These are phyloP conservation scores for Trifolium fragiferum DNA, from an alignment of 306 rosid genomes.

Conservation along the genomic window DNA sequence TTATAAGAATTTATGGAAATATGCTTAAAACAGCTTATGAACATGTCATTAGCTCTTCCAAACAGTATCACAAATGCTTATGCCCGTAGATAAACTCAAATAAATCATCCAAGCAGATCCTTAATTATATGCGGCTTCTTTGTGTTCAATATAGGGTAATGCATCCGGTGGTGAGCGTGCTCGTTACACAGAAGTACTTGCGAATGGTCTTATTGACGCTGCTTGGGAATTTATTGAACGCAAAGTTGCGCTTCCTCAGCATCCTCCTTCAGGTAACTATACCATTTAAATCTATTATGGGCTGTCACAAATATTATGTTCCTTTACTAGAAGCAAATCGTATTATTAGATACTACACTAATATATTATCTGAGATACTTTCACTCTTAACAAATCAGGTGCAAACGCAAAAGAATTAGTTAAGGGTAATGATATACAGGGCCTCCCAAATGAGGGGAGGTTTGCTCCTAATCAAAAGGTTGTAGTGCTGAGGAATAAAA, in stretches of 20 bases:
- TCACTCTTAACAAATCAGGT: conserved; percentile 44
- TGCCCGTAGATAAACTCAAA: background rate
- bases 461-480: conserved; percentile 70
- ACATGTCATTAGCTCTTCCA: background rate
- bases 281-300: conserved; percentile 20
- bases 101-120: background rate
- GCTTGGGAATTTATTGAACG: conserved; percentile 71
- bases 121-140: conserved; percentile 29
- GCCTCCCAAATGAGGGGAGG: conserved; percentile 58
- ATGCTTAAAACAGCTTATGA: background rate
- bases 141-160: conserved; percentile 75
- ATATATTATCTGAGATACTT: conserved; percentile 39
- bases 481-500: conserved; percentile 60
- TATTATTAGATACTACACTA: conserved; percentile 35
- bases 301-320: conserved; percentile 26
- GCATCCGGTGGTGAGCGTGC: conserved; percentile 96
- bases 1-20: background rate
- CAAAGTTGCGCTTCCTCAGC: conserved; percentile 74
- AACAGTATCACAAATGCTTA: background rate
- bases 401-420: conserved; percentile 45
- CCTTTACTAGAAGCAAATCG: conserved; percentile 29
- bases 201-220: conserved; percentile 63
- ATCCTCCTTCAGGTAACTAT: conserved; percentile 79
- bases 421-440: conserved; percentile 52
- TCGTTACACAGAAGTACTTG: conserved; percentile 57